Base-by-base conservation (phyloP, 179 eudicot species). In the Kewa caespitosa region DNA sequence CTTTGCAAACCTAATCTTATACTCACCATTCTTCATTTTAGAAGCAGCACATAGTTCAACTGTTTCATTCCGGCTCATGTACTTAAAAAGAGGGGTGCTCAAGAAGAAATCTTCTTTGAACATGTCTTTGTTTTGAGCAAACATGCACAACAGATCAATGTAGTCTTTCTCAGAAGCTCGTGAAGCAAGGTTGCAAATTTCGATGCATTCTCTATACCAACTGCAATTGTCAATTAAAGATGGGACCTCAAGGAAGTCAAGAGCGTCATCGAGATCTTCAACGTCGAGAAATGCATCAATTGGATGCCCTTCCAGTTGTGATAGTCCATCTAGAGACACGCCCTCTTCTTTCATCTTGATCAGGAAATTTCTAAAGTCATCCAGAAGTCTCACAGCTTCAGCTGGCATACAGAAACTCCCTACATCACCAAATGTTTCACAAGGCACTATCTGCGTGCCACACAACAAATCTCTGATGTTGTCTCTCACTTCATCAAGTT, bases 191-290 rank as follows among this genome's bases (percentile, higher is more conserved):
- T 84, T 73, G 72, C 78, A 81, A 14, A 41, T 25, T 13, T 34
- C 31, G 31, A 81, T 78, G 66, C 79, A 84, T 33, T 76, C 38
- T 54, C 38, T 78, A 50, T 76, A 79, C 80, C 82, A 76, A 22
- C 18, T 62, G 15, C 8, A 67, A 72, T 74, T 68, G 48, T 60
- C 54, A 37, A 65, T 48, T 12, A 54, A 13, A 37, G 74, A 50
- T 52, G 48, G 57, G 2, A 84, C 85, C 42, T 74, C 73, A 23
- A 84, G 79, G 59, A 84, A 81, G 42, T 79, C 63, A 65, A 75
- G 79, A 43, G 36, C n/a, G 22, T 36, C 48, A 23, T 76, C 36
- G 60, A 59, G 77, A 3, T 73, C 74, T 9, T 42, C 71, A 17
- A 36, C 15, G 28, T 84, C 87, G 13, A 84, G 52, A 3, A 81